Evolutionary conservation across 106 monocot species (phyloP).

Genomic region (Agapanthus africanus): DNA sequence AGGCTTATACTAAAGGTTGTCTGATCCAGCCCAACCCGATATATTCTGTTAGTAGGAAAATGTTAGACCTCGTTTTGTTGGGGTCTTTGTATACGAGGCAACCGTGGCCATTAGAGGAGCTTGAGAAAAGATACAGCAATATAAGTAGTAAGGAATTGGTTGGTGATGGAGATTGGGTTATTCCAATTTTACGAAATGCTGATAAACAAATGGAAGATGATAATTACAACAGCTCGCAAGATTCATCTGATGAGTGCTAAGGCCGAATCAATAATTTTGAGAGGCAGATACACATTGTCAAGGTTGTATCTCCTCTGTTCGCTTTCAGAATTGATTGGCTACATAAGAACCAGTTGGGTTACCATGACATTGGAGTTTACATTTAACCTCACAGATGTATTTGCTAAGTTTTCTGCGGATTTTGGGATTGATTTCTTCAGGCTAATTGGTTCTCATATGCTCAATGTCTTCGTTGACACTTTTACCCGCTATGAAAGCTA

Average conservation of each 20-base stretch:
- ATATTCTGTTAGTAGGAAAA: conserved; percentile 46
- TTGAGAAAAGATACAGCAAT: conserved; percentile 6
- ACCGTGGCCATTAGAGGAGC: conserved; percentile 9
- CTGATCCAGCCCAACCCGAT: conserved; percentile 60
- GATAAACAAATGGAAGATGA: neutral
- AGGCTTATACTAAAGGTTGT: conserved; percentile 50
- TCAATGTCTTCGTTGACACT: neutral
- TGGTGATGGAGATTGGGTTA: conserved; percentile 19
- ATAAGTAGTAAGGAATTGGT: neutral
- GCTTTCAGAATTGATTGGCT: neutral
- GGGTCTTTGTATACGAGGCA: conserved; percentile 18
- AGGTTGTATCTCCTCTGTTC: neutral
- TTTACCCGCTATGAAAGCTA: neutral
- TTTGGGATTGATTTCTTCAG: neutral
- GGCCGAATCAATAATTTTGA: neutral
- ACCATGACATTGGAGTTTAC: neutral
- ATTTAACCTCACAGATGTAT: neutral
- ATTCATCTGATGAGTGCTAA: conserved; percentile 2
- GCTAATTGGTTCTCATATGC: neutral
- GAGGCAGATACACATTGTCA: neutral
- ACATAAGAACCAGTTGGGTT: neutral
- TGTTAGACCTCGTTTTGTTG: conserved; percentile 50
- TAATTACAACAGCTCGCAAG: neutral
- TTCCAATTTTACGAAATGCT: neutral
- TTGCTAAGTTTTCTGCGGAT: neutral